Percentiles rank a stretch among this genome's conserved stretches.
These are phyloP conservation scores for Mantamonas sphyraenae DNA, from an alignment of 78 protist genomes.

Conservation along the genomic window DNA sequence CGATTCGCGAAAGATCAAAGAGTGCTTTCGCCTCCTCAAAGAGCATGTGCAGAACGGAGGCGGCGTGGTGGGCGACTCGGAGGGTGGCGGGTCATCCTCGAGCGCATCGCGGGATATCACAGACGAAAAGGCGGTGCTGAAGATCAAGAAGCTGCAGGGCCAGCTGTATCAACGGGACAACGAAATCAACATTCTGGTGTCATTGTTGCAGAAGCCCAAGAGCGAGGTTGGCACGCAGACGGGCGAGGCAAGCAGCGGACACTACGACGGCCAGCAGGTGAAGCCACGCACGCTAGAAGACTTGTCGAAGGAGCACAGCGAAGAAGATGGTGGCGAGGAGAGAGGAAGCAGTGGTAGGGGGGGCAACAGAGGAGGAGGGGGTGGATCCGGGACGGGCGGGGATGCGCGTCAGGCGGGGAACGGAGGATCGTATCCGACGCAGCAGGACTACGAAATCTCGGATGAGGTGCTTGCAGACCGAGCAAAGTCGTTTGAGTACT, in stretches of 20 bases:
- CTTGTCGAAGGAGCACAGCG: not conserved
- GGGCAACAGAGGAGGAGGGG: too few species aligned
- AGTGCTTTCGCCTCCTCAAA: conserved; percentile 6
- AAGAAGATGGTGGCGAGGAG: too few species aligned
- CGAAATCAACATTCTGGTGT: conserved; percentile 25
- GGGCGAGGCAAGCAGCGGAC: not conserved
- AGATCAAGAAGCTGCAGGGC: not conserved
- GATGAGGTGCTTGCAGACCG: not conserved
- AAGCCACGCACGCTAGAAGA: too few species aligned
- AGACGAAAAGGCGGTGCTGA: not conserved
- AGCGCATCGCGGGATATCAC: not conserved
- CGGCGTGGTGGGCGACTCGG: conserved; percentile 5
- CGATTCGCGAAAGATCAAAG: not conserved
- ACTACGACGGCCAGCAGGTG: too few species aligned
- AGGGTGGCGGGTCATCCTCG: not conserved
- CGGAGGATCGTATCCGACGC: not conserved
- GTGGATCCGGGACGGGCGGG: not conserved
- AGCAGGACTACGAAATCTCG: not conserved
- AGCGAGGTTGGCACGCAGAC: conserved; percentile 13
- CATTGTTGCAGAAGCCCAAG: conserved; percentile 8
- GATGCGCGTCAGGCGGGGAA: not conserved
- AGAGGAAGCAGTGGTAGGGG: too few species aligned
- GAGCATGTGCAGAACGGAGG: too few species aligned
- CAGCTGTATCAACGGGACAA: conserved; percentile 31
- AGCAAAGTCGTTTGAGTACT: conserved; percentile 11